phyloP scores from a whole-genome alignment of 2,329 filamentous ascomycete genomes.

The Aspergillus tanneri region DNA sequence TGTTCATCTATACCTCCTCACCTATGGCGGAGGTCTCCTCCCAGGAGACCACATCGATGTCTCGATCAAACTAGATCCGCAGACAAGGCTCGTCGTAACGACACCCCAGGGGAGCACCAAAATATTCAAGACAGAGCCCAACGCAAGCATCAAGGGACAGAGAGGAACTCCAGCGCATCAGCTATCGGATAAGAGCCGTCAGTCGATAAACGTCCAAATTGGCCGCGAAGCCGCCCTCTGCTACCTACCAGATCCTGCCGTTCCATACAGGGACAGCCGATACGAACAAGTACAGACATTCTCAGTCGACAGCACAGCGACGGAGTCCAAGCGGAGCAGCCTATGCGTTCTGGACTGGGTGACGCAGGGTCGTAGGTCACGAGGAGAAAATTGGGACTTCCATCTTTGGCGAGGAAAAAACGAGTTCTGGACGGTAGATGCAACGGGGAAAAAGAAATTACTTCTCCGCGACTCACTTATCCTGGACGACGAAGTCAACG shows the following conservation, averaged over 20 bases:
- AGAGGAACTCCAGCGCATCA: constrained; percentile 41
- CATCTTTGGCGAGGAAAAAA: constrained; percentile 77
- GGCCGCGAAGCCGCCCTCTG: constrained; percentile 53
- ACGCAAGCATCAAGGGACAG: constrained; percentile 25
- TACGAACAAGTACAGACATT: constrained; percentile 86
- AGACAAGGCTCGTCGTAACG: constrained; percentile 64
- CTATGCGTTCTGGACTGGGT: constrained; percentile 93
- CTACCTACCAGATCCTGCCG: constrained; percentile 84
- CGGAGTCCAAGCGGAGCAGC: constrained; percentile 46
- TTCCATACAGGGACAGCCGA: constrained; percentile 80
- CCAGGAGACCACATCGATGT: constrained; percentile 81
- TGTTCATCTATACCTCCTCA: constrained; percentile 82
- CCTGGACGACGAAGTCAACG: constrained; percentile 58
- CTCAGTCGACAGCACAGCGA: constrained; percentile 51
- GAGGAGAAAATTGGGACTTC: constrained; percentile 87
- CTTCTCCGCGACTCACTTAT: constrained; percentile 83
- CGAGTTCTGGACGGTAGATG: constrained; percentile 60
- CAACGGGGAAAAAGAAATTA: constrained; percentile 55
- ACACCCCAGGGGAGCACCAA: constrained; percentile 80
- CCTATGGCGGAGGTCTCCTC: constrained; percentile 91
- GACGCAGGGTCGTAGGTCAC: constrained; percentile 77
- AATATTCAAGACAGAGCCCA: constrained; percentile 74
- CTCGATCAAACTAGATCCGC: constrained; percentile 61
- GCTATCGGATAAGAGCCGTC: constrained; percentile 44
- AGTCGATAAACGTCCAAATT: constrained; percentile 52